Evolutionary conservation across 2,329 filamentous ascomycete species (phyloP), one percentile per base, ranked within the genome.

Genomic region (Pseudogymnoascus sp.): DNA sequence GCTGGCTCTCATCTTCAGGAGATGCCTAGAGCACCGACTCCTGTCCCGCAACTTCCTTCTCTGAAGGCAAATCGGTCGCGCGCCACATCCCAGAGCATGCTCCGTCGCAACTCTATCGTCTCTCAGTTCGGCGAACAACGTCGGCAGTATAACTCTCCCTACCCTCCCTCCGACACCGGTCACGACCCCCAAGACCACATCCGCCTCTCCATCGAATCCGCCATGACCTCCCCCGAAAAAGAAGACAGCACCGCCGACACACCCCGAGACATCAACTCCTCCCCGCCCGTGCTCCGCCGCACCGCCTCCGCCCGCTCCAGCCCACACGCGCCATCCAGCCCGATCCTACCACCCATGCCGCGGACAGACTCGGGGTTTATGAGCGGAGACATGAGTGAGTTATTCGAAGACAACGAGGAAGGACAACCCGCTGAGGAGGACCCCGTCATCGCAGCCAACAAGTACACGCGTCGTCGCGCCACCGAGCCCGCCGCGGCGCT

Each of bases 251-350:
- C 61, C 31, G 83, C 80, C 61, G 80, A 88, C 62, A 96, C 91
- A 61, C 89, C 91, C 3, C 86, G 86, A 59, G 90, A 91, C 61
- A 91, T 97, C 68, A 89, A 89, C 1, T 97, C 95, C 0, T 97
- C 93, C 3, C 93, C 93, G 12, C 95, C 95, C 0, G 81, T 96
- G 1, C 86, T 92, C 65, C 83, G 85, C 66, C 82, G 82, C 38
- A 79, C 80, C 31, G 75, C 80, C 60, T 84, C 83, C 1, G 86
- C 84, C 63, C 85, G 88, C 25, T 96, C 93, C 1, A 97, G 93
- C 71, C 95, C 93, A 1, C 82, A 86, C 45, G 80, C 92, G 59
- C 85, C 85, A 6, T 83, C 84, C 0, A 86, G 88, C 79, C 82
- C 79, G 0, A 77, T 81, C 21, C 73, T 87, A 25, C 85, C 87